Conservation (phyloP, 352 stramenopile genomes). For the Pythium brachiatum region DNA sequence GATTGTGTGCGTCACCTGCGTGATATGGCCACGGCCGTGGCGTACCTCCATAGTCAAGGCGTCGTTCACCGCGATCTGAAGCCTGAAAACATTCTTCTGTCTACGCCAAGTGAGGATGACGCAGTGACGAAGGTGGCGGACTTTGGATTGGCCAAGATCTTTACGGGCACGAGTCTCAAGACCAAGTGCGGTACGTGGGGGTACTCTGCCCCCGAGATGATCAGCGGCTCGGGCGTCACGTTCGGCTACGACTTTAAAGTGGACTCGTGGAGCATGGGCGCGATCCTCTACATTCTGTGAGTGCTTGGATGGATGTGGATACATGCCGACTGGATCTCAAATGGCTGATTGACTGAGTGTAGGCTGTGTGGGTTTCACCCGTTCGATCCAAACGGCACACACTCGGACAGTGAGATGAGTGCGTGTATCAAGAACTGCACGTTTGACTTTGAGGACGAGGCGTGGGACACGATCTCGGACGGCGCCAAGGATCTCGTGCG, state of each 20-base stretch:
- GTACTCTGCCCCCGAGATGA: slow-evolving; percentile 85
- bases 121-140: slow-evolving; percentile 77
- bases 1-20: slow-evolving; percentile 73
- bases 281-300: slow-evolving; percentile 84
- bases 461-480: slow-evolving; percentile 62
- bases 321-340: too few species aligned
- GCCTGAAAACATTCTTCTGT: slow-evolving; percentile 82
- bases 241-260: slow-evolving; percentile 86
- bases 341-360: background rate
- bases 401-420: slow-evolving; percentile 84
- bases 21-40: slow-evolving; percentile 64
- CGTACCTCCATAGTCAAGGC: slow-evolving; percentile 76
- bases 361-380: slow-evolving; percentile 80
- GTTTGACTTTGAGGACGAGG: slow-evolving; percentile 73
- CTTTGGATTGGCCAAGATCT: slow-evolving; percentile 85
- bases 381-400: slow-evolving; percentile 72
- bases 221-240: slow-evolving; percentile 58
- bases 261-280: slow-evolving; percentile 86
- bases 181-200: slow-evolving; percentile 83
- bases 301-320: slow-evolving; percentile 10
- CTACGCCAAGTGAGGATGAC: slow-evolving; percentile 52
- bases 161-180: slow-evolving; percentile 63
- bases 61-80: slow-evolving; percentile 85
- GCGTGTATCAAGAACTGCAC: slow-evolving; percentile 70
- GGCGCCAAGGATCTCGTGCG: slow-evolving; percentile 70